Evolutionary conservation across 257 asterid genomes (phyloP), one percentile per base, ranked within the genome.

Genomic region (Lantana camara): DNA sequence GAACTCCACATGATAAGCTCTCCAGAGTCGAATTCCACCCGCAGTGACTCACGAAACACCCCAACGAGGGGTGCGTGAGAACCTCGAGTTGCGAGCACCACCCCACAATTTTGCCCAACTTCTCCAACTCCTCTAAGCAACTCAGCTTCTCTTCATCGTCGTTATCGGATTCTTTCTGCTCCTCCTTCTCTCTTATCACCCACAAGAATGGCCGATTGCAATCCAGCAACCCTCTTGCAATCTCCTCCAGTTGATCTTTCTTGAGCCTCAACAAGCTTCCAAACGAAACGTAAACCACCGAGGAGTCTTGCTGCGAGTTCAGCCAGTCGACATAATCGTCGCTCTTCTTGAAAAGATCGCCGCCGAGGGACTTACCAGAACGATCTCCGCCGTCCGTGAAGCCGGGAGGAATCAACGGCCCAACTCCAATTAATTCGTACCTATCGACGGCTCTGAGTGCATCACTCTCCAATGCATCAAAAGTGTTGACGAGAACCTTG

Each of bases 1-100:
- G 86, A 0, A 81, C 79, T 0, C 88, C 86, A 9, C 83, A 73
- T 0, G 75, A 47, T 0, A 77, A 1, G 52, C 88, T 86, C 60
- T 86, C 95, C 0, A 86, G 42, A 1, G 83, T 79, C 32, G 95
- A 86, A 64, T 83, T 86, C 90, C 88, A 86, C 3, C 95, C 95
- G 13, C 90, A 86, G 22, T 86, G 95, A 7, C 82, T 74, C 19
- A 86, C 54, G 7, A 86, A 86, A 60, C 90, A 86, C 1, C 86
- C 88, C 40, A 83, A 4, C 3, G 95, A 68, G 0, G 77, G 78
- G 51, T 86, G 84, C 3, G 59, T 75, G 17, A 85, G 66, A 5
- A 86, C 90, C 68, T 86, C 86, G 0, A 81, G 60, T 42, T 86
- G 90, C 0, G 88, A 74, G 64, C 95, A 81, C 95, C 90, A 86